Base-by-base conservation (phyloP, 306 rosid species). In the Inga laurina region DNA sequence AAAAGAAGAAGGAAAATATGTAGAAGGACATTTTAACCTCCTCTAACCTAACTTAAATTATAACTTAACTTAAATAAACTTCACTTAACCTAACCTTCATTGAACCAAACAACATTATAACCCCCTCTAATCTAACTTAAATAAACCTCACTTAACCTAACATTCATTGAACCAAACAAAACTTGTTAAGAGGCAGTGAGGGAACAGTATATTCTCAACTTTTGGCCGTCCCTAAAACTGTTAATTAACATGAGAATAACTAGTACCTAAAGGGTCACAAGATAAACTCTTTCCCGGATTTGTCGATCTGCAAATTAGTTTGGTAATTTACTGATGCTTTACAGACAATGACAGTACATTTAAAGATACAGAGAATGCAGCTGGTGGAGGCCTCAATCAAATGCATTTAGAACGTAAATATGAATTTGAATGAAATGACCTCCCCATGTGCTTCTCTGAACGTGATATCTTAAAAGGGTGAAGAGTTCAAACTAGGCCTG, bases 371-470 rank as follows among this genome's bases (percentile, higher is more conserved):
- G 10, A 82, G 65, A 83, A 76, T 76, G 79, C 57, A 48, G 67
- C 67, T 34, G 19, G 59, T 79, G 45, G 72, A 35, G 15, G 24
- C 79, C 66, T 79, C 79, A 74, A 75, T 24, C 65, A 9, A 79
- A 67, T 73, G 81, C 34, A 76, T 74, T 83, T 79, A 65, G 73
- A 69, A 39, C 41, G 57, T 57, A 76, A 76, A 48, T 62, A 61
- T 85, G 82, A 81, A 84, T 67, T 57, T 80, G 65, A 69, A 57
- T 22, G 37, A 35, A 79, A 46, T 81, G 69, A 45, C 74, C 51
- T 54, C 21, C 81, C 35, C 39, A 43, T 77, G 66, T 82, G 74
- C 71, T 76, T 56, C 6, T 3, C 56, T 72, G 45, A 39, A 6
- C 43, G 8, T 39, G 43, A 39, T 39, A 39, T 39, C 43, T 39